Evolutionary conservation across 495 filamentous ascomycete species (phyloP).

Genomic region (Coniosporium apollinis): DNA sequence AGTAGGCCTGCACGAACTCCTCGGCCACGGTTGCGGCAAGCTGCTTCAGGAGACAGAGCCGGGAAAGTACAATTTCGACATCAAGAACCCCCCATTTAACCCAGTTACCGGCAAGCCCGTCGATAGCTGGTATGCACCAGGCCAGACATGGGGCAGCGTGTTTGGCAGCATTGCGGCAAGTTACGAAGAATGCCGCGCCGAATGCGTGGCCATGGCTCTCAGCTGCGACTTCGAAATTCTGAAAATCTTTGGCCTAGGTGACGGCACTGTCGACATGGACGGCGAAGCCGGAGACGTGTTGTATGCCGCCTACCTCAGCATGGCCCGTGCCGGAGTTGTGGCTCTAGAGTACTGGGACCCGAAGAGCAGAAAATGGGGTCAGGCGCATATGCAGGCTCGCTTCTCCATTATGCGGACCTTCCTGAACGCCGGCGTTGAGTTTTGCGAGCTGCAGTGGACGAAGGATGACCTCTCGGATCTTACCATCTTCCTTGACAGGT

Average conservation of each 20-base stretch:
- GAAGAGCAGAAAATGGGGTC: constrained; percentile 78
- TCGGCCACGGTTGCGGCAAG: constrained; percentile 92
- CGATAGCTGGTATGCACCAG: constrained; percentile 77
- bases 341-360: constrained; percentile 85
- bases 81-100: constrained; percentile 58
- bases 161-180: constrained; percentile 73
- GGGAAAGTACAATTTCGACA: constrained; percentile 76
- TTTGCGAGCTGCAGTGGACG: constrained; percentile 60
- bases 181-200: constrained; percentile 73
- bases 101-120: constrained; percentile 64
- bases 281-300: constrained; percentile 70
- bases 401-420: constrained; percentile 82
- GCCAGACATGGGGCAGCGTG: constrained; percentile 84
- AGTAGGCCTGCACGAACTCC: constrained; percentile 87
- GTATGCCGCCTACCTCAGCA: constrained; percentile 70
- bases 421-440: constrained; percentile 65
- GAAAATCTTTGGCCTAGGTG: constrained; percentile 79
- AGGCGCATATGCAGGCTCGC: constrained; percentile 86
- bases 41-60: constrained; percentile 74
- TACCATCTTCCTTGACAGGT: constrained; percentile 60
- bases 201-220: constrained; percentile 87
- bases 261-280: constrained; percentile 48
- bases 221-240: constrained; percentile 78
- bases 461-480: constrained; percentile 67
- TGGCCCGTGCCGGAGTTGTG: constrained; percentile 76